Evolutionary conservation across 495 filamentous ascomycete species (phyloP), one percentile per base, ranked within the genome.

Genomic region (Staphylotrichum tortipilum): DNA sequence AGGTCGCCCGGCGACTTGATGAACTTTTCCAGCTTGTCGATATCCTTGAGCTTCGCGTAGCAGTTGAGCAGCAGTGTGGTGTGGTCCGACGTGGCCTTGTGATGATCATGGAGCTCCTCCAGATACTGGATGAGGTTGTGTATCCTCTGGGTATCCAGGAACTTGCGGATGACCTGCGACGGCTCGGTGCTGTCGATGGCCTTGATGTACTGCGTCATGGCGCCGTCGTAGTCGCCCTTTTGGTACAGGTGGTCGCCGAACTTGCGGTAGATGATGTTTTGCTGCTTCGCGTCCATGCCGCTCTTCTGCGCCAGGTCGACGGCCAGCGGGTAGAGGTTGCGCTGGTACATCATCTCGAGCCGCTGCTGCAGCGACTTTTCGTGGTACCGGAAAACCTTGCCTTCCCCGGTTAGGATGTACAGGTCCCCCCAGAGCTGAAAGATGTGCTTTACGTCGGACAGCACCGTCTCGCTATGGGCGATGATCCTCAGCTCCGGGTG

Each of bases 111-210:
- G 22, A 98, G 70, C 65, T 96, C 89, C 70, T 98, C 92, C 9
- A 98, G 78, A 60, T 97, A 98, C 65, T 96, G 89, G 55, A 98
- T 98, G 14, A 98, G 72, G 59, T 97, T 96, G 53, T 95, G 88
- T 65, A 98, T 95, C 56, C 89, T 77, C 70, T 97, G 91, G 1
- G 90, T 96, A 55, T 97, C 92, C 21, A 98, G 75, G 56, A 90
- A 95, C 83, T 94, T 95, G 51, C 89, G 77, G 67, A 95, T 95
- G 19, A 95, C 86, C 61, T 95, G 89, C 4, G 89, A 94, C 11
- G 89, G 89, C 55, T 95, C 89, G 0, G 89, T 95, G 50, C 86
- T 92, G 54, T 95, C 91, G 52, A 98, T 94, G 0, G 94, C 90
- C 60, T 88, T 85, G 54, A 98, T 80, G 63, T 97, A 98, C 65